These are phyloP conservation scores for Arthrobotrys conoides DNA, from an alignment of 2,329 filamentous ascomycete species.

Conservation along the genomic window DNA sequence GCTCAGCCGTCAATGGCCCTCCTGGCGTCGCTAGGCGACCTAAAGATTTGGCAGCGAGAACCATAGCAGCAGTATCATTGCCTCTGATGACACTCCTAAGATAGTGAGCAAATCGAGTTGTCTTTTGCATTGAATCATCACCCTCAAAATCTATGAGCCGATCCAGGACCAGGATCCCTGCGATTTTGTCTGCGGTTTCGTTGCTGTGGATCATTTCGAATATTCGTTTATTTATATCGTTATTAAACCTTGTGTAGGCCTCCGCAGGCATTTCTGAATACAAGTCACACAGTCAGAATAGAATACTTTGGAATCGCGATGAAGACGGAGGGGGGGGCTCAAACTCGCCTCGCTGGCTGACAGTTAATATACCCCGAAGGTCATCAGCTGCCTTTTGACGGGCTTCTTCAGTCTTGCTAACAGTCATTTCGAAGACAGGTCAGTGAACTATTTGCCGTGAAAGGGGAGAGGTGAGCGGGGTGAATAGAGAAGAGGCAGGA, in stretches of 20 bases:
- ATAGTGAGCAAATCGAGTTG: constrained; percentile 92
- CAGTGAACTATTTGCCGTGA: neutral
- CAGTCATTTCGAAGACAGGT: neutral
- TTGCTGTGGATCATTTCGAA: constrained; percentile 84
- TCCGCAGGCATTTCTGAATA: constrained; percentile 81
- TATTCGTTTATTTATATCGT: constrained; percentile 76
- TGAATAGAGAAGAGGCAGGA: neutral
- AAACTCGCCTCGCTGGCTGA: constrained; percentile 69
- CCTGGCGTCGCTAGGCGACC: constrained; percentile 92
- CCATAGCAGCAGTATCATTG: constrained; percentile 91
- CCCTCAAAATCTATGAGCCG: constrained; percentile 96
- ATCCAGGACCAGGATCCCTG: constrained; percentile 91
- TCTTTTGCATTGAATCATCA: constrained; percentile 92
- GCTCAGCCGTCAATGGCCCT: constrained; percentile 91
- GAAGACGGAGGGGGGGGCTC: neutral
- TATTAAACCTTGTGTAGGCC: constrained; percentile 81
- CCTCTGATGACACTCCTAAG: constrained; percentile 89
- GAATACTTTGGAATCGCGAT: no score
- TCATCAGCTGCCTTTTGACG: constrained; percentile 68
- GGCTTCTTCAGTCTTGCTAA: constrained; percentile 68
- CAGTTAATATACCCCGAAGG: constrained; percentile 68
- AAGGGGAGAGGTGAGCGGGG: neutral
- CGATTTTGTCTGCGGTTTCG: constrained; percentile 89
- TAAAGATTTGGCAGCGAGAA: constrained; percentile 87
- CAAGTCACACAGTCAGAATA: constrained; percentile 27